Percentiles rank a stretch among this genome's conserved stretches.
phyloP scores from a whole-genome alignment of 106 monocot genomes.

The Apostasia ramifera region DNA sequence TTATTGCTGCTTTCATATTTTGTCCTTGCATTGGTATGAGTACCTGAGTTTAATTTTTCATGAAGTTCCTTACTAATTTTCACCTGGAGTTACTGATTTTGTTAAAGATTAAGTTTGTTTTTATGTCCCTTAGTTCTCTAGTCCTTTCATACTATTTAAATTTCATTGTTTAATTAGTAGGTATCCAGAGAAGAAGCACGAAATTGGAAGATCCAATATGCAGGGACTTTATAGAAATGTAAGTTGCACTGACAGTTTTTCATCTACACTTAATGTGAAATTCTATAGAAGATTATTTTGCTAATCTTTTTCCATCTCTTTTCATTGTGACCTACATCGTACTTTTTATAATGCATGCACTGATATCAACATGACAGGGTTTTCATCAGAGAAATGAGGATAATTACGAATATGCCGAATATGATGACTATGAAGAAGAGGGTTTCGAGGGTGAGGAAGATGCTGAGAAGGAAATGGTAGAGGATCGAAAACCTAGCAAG shows the following conservation, averaged over 20 bases:
- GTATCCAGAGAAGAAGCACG: too few relatives aligned
- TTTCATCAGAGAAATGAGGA: constrained; percentile 11
- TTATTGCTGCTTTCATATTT: too few relatives aligned
- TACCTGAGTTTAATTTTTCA: too few relatives aligned
- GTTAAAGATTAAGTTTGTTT: too few relatives aligned
- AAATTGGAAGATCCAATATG: neutral
- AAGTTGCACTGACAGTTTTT: neutral
- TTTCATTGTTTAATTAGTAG: too few relatives aligned
- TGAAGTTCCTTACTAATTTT: too few relatives aligned
- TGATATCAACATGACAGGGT: constrained; percentile 2
- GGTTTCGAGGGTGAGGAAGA: constrained; percentile 32
- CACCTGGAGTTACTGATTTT: too few relatives aligned
- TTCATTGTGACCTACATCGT: neutral
- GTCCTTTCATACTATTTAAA: too few relatives aligned
- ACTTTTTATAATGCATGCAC: neutral
- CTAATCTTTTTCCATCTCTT: neutral
- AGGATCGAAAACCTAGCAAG: constrained; percentile 4
- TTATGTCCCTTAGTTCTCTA: too few relatives aligned
- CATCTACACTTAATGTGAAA: too few relatives aligned
- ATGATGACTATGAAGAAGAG: constrained; percentile 48
- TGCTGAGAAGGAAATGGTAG: constrained; percentile 3
- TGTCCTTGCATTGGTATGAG: too few relatives aligned
- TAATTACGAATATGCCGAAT: constrained; percentile 33
- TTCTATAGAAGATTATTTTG: neutral
- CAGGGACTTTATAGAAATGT: constrained; percentile 6